Evolutionary conservation across 139 green algal species (phyloP), one percentile per base, ranked within the genome.

Genomic region (Micractinium sp.): DNA sequence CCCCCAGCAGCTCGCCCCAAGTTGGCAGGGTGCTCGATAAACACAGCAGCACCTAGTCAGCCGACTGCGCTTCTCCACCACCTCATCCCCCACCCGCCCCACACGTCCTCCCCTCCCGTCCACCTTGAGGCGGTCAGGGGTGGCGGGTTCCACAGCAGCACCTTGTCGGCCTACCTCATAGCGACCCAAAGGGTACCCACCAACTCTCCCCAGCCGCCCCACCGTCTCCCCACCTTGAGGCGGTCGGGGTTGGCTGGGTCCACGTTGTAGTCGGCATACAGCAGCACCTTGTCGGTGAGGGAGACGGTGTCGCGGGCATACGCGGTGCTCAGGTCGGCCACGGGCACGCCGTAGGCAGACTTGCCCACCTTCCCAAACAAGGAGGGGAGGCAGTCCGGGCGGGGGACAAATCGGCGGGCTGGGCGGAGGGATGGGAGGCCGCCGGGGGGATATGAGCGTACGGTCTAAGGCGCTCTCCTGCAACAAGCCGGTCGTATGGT

Each of bases 321-420:
- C n/a, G 82, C 12, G 56, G n/a, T 13, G 39, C 53, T 53, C 23
- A 88, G 36, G 12, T 87, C 33, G 29, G 79, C 27, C 41, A 90
- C 87, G 47, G 87, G 87, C 33, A 91, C 88, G 36, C 81, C 66
- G 16, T 23, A 74, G 31, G 39, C 81, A 20, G 53, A 35, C 36
- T 33, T 22, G n/a, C 84, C 88, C 16, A 85, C 74, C 79, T 91
- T 79, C 31, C 23, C 47, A 56, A 56, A 56, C 47, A 56, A 56
- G 47, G 9, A 9, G 9, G 47, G 47, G 47, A 56, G 5, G 47
- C 47, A 56, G 47, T 9, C 7, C 7, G 47, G 39, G 78, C 41
- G 18, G 78, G 22, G 20, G 78, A 36, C 36, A 53, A 3, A 2
- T 33, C n/a, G 16, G 13, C 0, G 33, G 33, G 12, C 5, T 31